A percentile compares a stretch with the other conserved stretches of the same genome.
Conservation (phyloP, 306 rosid genomes). For the Parietaria judaica region DNA sequence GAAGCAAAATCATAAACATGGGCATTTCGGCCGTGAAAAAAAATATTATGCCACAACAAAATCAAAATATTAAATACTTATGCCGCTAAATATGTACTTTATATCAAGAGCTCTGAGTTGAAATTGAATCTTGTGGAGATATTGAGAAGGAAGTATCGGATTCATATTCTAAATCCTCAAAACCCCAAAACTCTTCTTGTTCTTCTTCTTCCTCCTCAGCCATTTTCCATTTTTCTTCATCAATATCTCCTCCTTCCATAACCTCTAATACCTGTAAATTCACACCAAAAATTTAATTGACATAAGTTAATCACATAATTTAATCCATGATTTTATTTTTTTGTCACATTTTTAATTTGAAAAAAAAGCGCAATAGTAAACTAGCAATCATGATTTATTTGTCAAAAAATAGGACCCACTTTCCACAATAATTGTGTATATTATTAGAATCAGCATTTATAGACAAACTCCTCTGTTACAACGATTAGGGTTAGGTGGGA, state of each 20-base stretch:
- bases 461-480: constrained; percentile 2
- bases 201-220: constrained; percentile 70
- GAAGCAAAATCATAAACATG: too few relatives aligned
- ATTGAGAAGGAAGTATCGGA: constrained; percentile 62
- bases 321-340: too few relatives aligned
- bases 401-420: constrained; percentile 25
- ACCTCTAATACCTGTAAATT: constrained; percentile 59
- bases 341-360: not conserved
- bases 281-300: not conserved
- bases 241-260: constrained; percentile 57
- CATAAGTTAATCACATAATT: not conserved
- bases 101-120: constrained; percentile 31
- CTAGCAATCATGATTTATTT: not conserved
- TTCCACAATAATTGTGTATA: constrained; percentile 14
- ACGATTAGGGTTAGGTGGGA: not conserved
- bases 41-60: not conserved
- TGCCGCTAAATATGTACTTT: not conserved
- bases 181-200: constrained; percentile 79
- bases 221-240: constrained; percentile 73
- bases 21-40: too few relatives aligned
- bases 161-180: constrained; percentile 82
- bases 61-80: not conserved
- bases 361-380: not conserved
- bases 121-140: constrained; percentile 52
- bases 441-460: constrained; percentile 11